Percentiles rank a stretch among this genome's conserved stretches.
Evolutionary conservation across 768 basidiomycete species (phyloP).

Genomic region (Myochromella boudieri): DNA sequence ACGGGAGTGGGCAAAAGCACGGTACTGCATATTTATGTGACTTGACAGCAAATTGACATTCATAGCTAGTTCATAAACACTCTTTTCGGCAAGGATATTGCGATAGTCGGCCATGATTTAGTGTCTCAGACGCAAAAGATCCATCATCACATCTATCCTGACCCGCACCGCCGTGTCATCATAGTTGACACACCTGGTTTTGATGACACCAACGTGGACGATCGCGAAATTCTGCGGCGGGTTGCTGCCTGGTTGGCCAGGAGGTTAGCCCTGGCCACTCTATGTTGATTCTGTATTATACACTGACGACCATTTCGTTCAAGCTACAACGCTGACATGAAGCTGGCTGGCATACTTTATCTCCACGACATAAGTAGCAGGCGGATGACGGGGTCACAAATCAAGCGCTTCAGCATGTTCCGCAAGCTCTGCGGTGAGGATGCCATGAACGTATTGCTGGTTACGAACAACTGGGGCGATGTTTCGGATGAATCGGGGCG

Average conservation of each 20-base stretch:
- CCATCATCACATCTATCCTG: neutral
- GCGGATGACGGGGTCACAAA: constrained; percentile 33
- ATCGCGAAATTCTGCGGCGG: neutral
- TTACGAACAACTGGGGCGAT: constrained; percentile 45
- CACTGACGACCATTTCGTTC: neutral
- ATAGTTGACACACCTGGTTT: neutral
- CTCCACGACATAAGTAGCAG: constrained; percentile 35
- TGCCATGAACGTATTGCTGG: constrained; percentile 40
- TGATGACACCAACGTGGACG: neutral
- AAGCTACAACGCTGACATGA: constrained; percentile 19
- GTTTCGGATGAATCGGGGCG: constrained; percentile 30
- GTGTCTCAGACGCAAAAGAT: neutral
- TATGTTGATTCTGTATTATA: neutral
- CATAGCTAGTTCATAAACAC: constrained; percentile 4
- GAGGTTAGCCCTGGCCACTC: no score
- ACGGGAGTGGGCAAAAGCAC: constrained; percentile 13
- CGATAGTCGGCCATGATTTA: neutral
- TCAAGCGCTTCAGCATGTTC: constrained; percentile 42
- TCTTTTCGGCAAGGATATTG: neutral
- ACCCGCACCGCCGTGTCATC: neutral
- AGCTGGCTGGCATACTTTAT: constrained; percentile 35
- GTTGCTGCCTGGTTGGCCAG: neutral
- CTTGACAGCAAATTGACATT: neutral
- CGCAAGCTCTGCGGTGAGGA: constrained; percentile 34
- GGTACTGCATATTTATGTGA: neutral